Base-by-base conservation (phyloP, 208 protist genomes). In the Trypanosoma platydactyli region DNA sequence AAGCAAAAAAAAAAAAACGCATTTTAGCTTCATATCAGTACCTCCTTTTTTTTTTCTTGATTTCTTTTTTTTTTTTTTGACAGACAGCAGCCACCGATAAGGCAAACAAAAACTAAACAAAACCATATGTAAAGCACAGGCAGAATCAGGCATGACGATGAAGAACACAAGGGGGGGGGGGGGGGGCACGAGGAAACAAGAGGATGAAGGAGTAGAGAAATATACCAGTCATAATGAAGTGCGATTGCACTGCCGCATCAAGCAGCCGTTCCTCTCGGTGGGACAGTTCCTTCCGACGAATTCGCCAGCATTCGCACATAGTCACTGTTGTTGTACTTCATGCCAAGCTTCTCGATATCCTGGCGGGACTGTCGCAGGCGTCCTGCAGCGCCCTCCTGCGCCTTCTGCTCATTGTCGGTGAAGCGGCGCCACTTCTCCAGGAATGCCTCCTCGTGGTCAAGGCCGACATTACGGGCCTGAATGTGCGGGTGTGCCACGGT, bases 311-410 rank as follows among this genome's bases (percentile, higher is more conserved):
- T 68, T 24, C 71, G 67, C 44, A 89, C 77, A 48, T 87, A 75
- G 38, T 86, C 81, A n/a, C 57, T 68, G 68, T 92, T 89, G 52
- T 88, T 59, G 68, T 94, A 91, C 70, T 89, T 86, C 0, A 50
- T 18, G 40, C 58, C 72, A 50, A 89, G 55, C 25, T 67, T 74
- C 9, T 62, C 69, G 24, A 89, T 59, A 56, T 81, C 70, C 51
- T 68, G 57, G 16, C 76, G 54, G 55, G 49, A 76, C 58, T 82
- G 57, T 1, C 80, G 80, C 57, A 91, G 42, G 16, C 76, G 69
- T 2, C 54, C 78, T 51, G 64, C 56, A 57, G 78, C 76, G 40
- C 18, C 66, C 42, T 94, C 88, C 59, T 79, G 57, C 24, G 85
- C 84, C 27, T n/a, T 27, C 61, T 88, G 55, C 63, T 91, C 84